Evolutionary conservation across 257 asterid genomes (phyloP).

Genomic region (Petrea volubilis): DNA sequence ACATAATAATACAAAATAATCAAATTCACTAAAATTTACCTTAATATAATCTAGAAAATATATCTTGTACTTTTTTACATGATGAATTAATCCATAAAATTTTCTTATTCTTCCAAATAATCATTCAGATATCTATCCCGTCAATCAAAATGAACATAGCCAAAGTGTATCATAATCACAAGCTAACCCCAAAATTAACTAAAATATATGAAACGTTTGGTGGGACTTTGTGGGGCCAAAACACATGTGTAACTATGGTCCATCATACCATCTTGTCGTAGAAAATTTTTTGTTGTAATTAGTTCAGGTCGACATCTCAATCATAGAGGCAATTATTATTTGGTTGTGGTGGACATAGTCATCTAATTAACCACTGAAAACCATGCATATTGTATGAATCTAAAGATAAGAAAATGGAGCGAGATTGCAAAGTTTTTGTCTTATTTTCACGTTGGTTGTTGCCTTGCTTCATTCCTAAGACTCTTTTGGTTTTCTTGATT

Average conservation of each 20-base stretch:
- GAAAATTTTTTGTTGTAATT: constrained; percentile 15
- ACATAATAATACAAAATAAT: no score
- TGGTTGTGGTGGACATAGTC: constrained; percentile 43
- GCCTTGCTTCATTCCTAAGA: constrained; percentile 44
- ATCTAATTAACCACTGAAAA: constrained; percentile 44
- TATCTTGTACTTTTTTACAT: no score
- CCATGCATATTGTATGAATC: constrained; percentile 18
- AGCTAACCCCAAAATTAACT: no score
- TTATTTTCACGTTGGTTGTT: constrained; percentile 49
- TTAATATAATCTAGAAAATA: no score
- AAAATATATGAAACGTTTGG: no score
- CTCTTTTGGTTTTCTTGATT: constrained; percentile 39
- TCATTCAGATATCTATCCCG: no score
- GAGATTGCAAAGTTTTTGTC: constrained; percentile 55
- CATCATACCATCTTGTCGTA: constrained; percentile 22
- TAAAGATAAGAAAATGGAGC: constrained; percentile 33
- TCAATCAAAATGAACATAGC: no score
- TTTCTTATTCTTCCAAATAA: no score
- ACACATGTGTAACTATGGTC: constrained; percentile 30
- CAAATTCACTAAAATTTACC: no score
- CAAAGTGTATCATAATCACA: no score
- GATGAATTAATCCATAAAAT: no score
- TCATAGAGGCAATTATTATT: constrained; percentile 70
- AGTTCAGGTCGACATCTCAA: constrained; percentile 68
- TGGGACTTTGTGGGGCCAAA: neutral